Evolutionary conservation across 2,329 filamentous ascomycete species (phyloP), one percentile per base, ranked within the genome.

Genomic region (Nigrospora osmanthi): DNA sequence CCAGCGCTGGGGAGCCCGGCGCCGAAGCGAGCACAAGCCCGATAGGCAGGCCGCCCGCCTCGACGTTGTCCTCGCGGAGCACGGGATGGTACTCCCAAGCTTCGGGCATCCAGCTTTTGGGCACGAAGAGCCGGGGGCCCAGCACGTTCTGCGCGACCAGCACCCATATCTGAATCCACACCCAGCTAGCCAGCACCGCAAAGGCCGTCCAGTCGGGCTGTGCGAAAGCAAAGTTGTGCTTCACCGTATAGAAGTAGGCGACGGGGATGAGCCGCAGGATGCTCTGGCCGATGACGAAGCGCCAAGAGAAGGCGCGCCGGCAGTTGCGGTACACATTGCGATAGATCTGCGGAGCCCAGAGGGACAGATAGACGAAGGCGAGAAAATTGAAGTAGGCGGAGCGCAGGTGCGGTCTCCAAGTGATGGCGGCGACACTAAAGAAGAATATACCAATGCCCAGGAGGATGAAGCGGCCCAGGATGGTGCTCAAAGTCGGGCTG

Each of bases 51-150:
- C 81, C 83, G 16, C 85, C 88, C 15, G 86, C 81, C 68, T 95
- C 87, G 38, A 88, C 65, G 47, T 83, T 85, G 50, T 95, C 89
- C 57, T 89, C 87, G 28, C 88, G 80, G 17, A 98, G 72, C 3
- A 95, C 75, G 0, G 89, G 91, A 62, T 98, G 91, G 61, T 98
- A 98, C 59, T 98, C 91, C 76, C 95, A 98, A 1, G 86, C 87
- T 46, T 81, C 77, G n/a, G 80, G 77, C 49, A 73, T 69, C 80
- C 80, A 84, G 42, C 78, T 75, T 38, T 78, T 75, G 2, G 83
- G 84, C 1, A 97, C 68, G 44, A 89, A 89, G 67, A 93, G 91
- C n/a, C 93, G 75, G 1, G 91, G 89, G 0, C 93, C 91, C 4
- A 97, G 70, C 13, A 95, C 72, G 52, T 91, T 87, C 69, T 98